A percentile compares a stretch with the other conserved stretches of the same genome.
Conservation (phyloP, 345 rosid genomes). For the Murraya koenigii region DNA sequence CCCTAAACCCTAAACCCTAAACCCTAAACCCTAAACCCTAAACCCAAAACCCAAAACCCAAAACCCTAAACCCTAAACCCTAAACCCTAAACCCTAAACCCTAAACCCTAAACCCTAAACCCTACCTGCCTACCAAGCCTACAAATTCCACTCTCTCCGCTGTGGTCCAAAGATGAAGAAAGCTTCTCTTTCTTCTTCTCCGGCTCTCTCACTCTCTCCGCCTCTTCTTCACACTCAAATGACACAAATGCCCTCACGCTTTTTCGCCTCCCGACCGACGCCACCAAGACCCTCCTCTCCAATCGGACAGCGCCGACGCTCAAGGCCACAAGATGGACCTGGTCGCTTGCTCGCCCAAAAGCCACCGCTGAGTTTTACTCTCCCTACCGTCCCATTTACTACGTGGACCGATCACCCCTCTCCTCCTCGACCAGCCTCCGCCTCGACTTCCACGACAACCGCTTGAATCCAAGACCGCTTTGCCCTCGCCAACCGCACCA, state of each 20-base stretch:
- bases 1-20: no score
- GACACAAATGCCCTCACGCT: constrained; percentile 74
- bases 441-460: constrained; percentile 82
- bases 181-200: constrained; percentile 10
- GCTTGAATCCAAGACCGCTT: constrained; percentile 71
- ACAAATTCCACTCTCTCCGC: neutral
- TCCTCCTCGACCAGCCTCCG: constrained; percentile 79
- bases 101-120: no score
- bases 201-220: constrained; percentile 10
- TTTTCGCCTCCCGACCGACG: constrained; percentile 76
- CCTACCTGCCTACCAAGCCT: constrained; percentile 13
- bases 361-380: constrained; percentile 44
- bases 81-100: no score
- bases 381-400: constrained; percentile 69
- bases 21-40: no score
- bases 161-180: constrained; percentile 21
- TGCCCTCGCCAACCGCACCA: constrained; percentile 57
- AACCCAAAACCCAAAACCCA: no score
- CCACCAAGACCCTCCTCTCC: constrained; percentile 76
- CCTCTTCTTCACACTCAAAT: constrained; percentile 31
- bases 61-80: no score
- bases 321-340: constrained; percentile 64
- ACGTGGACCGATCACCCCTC: constrained; percentile 71
- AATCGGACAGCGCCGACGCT: constrained; percentile 78
- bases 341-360: constrained; percentile 67